Conservation (phyloP, 73 alveolate genomes). For the Tetrahymena thermophila region DNA sequence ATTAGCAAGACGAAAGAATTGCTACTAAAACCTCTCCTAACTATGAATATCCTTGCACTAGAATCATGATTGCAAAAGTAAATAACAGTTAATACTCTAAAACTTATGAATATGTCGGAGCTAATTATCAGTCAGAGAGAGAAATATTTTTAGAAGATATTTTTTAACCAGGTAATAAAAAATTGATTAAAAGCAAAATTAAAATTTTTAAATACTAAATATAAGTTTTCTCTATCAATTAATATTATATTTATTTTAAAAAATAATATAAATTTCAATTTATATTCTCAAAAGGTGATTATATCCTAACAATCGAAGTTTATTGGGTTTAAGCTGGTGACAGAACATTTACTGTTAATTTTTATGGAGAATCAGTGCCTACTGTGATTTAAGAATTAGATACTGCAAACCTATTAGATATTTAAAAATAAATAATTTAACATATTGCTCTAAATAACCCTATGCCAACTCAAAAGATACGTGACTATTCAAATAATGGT, state of each 20-base stretch:
- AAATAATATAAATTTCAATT: no score
- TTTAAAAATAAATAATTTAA: neutral
- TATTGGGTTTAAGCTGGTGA: neutral
- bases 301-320: neutral
- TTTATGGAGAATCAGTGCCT: neutral
- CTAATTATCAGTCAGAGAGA: neutral
- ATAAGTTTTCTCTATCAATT: no score
- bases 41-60: neutral
- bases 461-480: neutral
- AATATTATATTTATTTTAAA: no score
- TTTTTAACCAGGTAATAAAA: neutral
- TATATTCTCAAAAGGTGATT: neutral
- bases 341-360: neutral
- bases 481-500: neutral
- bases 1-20: neutral
- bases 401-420: neutral
- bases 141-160: neutral
- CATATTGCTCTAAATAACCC: neutral
- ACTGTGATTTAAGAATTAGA: neutral
- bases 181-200: neutral
- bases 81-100: neutral
- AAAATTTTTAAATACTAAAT: no score
- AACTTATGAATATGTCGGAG: neutral
- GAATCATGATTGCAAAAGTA: neutral
- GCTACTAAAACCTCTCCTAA: neutral